Conservation (phyloP, 2,329 filamentous ascomycete genomes). For the Exserohilum turcica region DNA sequence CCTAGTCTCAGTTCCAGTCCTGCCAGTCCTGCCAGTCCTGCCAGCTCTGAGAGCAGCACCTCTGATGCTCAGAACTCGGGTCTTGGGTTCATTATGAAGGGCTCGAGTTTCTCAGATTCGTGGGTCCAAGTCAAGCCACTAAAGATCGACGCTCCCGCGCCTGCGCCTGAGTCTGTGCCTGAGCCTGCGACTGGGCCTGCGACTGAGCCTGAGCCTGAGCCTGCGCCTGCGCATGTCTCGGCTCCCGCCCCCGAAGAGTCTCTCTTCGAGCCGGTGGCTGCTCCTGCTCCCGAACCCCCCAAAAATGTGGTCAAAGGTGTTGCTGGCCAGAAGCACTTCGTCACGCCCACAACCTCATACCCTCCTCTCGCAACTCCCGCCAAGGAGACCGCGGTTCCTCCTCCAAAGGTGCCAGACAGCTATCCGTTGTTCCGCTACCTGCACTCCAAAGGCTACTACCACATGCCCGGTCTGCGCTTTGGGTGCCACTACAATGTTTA, state of each 20-base stretch:
- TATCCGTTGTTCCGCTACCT: slow-evolving; percentile 82
- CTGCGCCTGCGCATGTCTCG: not conserved
- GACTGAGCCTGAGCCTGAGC: not conserved
- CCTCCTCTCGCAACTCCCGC: slow-evolving; percentile 38
- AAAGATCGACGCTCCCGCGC: slow-evolving; percentile 8
- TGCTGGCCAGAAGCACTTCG: slow-evolving; percentile 35
- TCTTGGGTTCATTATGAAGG: slow-evolving; percentile 36
- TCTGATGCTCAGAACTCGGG: slow-evolving; percentile 16
- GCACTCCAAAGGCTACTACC: slow-evolving; percentile 79
- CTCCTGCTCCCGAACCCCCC: slow-evolving; percentile 17
- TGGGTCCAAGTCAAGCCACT: slow-evolving; percentile 14
- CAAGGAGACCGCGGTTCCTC: slow-evolving; percentile 22
- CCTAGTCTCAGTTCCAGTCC: slow-evolving; percentile 2
- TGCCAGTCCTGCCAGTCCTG: slow-evolving; percentile 9
- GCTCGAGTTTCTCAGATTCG: slow-evolving; percentile 25
- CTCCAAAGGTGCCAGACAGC: slow-evolving; percentile 46
- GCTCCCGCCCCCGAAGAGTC: slow-evolving; percentile 16
- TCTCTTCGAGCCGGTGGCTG: slow-evolving; percentile 32
- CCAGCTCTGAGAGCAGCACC: slow-evolving; percentile 4
- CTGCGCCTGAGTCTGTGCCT: not conserved
- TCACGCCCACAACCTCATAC: slow-evolving; percentile 56
- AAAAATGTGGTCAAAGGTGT: slow-evolving; percentile 17
- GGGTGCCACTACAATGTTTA: slow-evolving; percentile 95
- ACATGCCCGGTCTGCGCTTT: slow-evolving; percentile 90
- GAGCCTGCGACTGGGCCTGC: not conserved